Evolutionary conservation across 306 rosid genomes (phyloP).

Genomic region (Morella rubra): DNA sequence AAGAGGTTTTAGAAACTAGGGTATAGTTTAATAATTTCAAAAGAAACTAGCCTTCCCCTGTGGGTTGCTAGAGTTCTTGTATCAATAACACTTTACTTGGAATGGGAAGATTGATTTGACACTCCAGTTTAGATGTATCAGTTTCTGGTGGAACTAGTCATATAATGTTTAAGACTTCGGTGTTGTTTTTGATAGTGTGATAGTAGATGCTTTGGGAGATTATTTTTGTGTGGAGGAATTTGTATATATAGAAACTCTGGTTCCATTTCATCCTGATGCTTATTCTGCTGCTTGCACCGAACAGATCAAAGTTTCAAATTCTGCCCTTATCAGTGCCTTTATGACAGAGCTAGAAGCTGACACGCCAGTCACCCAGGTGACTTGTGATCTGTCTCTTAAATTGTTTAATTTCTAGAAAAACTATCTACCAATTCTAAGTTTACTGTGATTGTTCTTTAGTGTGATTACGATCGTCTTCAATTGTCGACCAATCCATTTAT

Average conservation of each 20-base stretch:
- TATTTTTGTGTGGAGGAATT: constrained; percentile 1
- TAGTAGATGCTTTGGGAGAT: constrained; percentile 3
- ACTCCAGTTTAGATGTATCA: neutral
- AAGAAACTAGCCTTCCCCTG: neutral
- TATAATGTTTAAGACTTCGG: neutral
- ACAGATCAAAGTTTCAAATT: constrained; percentile 94
- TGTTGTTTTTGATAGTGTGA: neutral
- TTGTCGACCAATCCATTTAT: constrained; percentile 75
- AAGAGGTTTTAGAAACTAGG: neutral
- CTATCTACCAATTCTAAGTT: constrained; percentile 17
- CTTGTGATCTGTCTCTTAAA: constrained; percentile 17
- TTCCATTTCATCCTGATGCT: constrained; percentile 21
- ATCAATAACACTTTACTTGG: neutral
- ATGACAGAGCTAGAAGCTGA: constrained; percentile 93
- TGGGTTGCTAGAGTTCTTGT: neutral
- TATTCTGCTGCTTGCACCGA: constrained; percentile 17
- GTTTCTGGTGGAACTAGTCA: neutral
- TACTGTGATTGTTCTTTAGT: constrained; percentile 42
- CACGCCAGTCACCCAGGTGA: constrained; percentile 85
- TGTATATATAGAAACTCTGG: constrained; percentile 5
- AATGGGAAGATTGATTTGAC: neutral
- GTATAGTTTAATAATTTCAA: neutral
- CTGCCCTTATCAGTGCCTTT: constrained; percentile 94
- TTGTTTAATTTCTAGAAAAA: constrained; percentile 18
- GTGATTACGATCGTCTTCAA: constrained; percentile 93